Conservation (phyloP, 352 stramenopile species). For the Phytophthora crassamura region DNA sequence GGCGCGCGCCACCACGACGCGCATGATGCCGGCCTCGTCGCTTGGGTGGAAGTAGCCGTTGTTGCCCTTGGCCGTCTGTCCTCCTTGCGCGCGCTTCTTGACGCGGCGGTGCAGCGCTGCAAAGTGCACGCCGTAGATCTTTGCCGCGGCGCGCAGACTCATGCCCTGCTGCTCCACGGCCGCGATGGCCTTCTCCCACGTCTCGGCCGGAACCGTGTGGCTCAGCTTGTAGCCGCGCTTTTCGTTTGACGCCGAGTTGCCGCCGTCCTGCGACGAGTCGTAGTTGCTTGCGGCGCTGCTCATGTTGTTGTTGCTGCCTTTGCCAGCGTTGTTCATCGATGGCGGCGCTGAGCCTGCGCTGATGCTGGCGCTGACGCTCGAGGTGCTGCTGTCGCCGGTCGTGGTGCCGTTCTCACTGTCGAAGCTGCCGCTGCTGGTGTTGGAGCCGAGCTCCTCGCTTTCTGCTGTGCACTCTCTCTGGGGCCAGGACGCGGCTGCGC, state of each 20-base stretch:
- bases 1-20: slow-evolving; percentile 58
- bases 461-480: too few species aligned
- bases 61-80: slow-evolving; percentile 14
- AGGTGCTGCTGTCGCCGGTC: slow-evolving; percentile 27
- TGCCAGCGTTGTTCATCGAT: too few species aligned
- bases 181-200: slow-evolving; percentile 65
- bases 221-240: slow-evolving; percentile 58
- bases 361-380: slow-evolving; percentile 15
- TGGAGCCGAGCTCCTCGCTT: slow-evolving; percentile 21
- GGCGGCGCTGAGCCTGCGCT: too few species aligned
- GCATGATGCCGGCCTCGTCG: slow-evolving; percentile 65
- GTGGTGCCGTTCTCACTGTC: slow-evolving; percentile 35
- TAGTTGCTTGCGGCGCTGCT: too few species aligned
- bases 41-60: slow-evolving; percentile 54
- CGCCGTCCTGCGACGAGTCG: too few species aligned
- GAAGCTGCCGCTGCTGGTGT: slow-evolving; percentile 20
- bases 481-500: not conserved
- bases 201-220: slow-evolving; percentile 62
- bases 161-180: slow-evolving; percentile 64
- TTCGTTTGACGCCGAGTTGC: too few species aligned
- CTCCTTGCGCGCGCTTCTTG: slow-evolving; percentile 55
- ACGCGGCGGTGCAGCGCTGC: too few species aligned
- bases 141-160: slow-evolving; percentile 59
- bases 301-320: too few species aligned
- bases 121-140: slow-evolving; percentile 55